Conservation (phyloP, 2,329 filamentous ascomycete genomes). For the Colletotrichum orchidophilum region DNA sequence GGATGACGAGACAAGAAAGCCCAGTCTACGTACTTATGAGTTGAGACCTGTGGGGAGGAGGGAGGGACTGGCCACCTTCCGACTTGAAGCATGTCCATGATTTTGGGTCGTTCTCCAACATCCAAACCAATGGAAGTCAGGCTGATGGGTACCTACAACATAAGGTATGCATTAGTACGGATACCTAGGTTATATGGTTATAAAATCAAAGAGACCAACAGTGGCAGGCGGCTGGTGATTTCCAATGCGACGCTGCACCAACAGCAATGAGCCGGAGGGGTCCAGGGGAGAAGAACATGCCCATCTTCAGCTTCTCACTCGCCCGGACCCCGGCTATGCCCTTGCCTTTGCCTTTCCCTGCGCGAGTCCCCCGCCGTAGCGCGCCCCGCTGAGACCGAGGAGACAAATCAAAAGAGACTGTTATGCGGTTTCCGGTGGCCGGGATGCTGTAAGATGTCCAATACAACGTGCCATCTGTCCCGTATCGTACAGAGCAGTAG, state of each 20-base stretch:
- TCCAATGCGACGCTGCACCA: neutral
- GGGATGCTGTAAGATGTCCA: neutral
- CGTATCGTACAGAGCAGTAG: neutral
- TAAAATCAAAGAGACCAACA: neutral
- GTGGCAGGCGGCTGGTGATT: neutral
- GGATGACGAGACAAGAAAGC: neutral
- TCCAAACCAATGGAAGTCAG: neutral
- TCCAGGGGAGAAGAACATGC: neutral
- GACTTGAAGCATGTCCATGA: neutral
- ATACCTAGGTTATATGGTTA: neutral
- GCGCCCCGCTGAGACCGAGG: slow-evolving; percentile 3
- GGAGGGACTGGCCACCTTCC: neutral
- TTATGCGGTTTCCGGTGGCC: neutral
- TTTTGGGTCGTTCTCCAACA: neutral
- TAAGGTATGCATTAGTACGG: no score
- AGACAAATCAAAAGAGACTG: neutral
- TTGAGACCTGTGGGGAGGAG: neutral
- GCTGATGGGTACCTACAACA: neutral
- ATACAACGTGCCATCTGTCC: neutral
- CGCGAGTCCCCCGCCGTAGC: neutral
- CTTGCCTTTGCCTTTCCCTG: neutral
- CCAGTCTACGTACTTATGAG: no score
- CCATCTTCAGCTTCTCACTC: neutral
- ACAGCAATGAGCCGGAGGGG: neutral
- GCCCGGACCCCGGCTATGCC: neutral